Evolutionary conservation across 2,329 filamentous ascomycete species (phyloP).

Genomic region (Cercospora berteroae): DNA sequence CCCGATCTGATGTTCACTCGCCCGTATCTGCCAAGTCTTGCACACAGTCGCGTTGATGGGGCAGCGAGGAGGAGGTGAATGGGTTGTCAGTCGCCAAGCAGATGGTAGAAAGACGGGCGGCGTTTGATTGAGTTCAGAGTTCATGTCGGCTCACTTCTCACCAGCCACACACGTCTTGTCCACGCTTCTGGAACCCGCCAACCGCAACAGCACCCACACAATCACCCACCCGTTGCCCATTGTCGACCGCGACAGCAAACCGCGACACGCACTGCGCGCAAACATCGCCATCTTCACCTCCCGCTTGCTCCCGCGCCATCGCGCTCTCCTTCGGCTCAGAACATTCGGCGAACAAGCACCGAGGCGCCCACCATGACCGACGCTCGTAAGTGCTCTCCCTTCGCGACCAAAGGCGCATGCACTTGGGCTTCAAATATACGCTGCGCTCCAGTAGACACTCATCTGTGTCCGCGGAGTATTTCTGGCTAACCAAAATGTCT

Average conservation of each 20-base stretch:
- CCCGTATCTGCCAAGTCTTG: background rate
- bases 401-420: background rate
- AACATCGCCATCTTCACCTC: background rate
- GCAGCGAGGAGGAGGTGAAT: background rate
- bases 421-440: background rate
- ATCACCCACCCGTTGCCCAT: background rate
- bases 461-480: background rate
- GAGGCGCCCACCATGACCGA: constrained; percentile 12
- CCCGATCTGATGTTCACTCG: background rate
- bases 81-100: background rate
- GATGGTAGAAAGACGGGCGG: background rate
- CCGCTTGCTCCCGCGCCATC: background rate
- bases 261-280: background rate
- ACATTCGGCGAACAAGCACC: background rate
- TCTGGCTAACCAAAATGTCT: constrained; percentile 3
- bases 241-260: background rate
- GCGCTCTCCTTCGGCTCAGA: background rate
- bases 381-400: constrained; percentile 9
- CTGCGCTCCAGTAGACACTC: background rate
- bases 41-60: background rate
- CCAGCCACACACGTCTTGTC: constrained; percentile 2
- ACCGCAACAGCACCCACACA: background rate
- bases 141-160: background rate
- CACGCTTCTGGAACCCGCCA: constrained; percentile 1
- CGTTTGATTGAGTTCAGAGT: background rate